These are phyloP conservation scores for Solanum chacoense DNA, from an alignment of 305 asterid species.

Conservation along the genomic window DNA sequence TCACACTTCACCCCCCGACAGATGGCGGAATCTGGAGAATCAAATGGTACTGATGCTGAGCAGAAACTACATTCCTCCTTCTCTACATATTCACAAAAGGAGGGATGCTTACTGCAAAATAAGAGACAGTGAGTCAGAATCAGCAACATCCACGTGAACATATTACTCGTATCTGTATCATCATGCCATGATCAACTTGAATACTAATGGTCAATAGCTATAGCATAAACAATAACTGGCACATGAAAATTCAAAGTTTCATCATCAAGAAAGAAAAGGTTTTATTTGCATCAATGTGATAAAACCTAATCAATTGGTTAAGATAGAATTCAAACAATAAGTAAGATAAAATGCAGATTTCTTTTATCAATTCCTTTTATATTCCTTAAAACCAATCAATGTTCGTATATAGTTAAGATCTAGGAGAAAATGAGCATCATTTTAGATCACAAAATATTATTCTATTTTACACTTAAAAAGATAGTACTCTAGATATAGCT, in stretches of 20 bases:
- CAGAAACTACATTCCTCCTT: constrained; percentile 64
- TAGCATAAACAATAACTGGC: not conserved
- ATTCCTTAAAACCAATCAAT: not conserved
- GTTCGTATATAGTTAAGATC: not conserved
- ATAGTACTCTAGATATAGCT: not conserved
- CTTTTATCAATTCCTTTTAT: not conserved
- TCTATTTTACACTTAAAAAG: not conserved
- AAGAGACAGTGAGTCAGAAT: not conserved
- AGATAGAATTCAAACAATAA: not conserved
- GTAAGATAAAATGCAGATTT: not conserved
- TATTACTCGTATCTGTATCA: not conserved
- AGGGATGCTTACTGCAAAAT: constrained; percentile 6
- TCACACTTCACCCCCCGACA: constrained; percentile 38
- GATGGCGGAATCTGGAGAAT: constrained; percentile 50
- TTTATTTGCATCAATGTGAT: not conserved
- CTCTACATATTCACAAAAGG: constrained; percentile 17
- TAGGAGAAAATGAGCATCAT: not conserved
- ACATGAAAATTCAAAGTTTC: not conserved
- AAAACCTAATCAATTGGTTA: not conserved
- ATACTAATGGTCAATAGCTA: not conserved
- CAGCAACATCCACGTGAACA: not conserved
- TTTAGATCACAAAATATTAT: not conserved
- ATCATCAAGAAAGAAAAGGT: not conserved
- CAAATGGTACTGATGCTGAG: constrained; percentile 62
- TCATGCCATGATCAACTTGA: not conserved